Percentiles rank a stretch among this genome's conserved stretches.
phyloP scores from a whole-genome alignment of 768 basidiomycete genomes.

The Tulasnella sp. region DNA sequence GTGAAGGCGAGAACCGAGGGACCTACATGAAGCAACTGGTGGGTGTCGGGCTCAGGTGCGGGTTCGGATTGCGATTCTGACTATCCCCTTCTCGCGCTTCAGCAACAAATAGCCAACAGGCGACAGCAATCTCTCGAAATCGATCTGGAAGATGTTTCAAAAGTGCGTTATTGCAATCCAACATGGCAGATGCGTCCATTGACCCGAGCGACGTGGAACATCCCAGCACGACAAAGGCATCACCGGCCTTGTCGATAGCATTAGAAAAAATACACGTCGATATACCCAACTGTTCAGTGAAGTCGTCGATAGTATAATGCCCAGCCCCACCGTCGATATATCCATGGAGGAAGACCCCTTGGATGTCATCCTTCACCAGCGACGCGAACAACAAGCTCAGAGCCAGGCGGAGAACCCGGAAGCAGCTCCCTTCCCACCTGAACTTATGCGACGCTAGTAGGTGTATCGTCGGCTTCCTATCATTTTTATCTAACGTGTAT shows the following conservation, averaged over 20 bases:
- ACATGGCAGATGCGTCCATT: background rate
- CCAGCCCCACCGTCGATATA: conserved; percentile 80
- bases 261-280: conserved; percentile 77
- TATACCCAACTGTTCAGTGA: conserved; percentile 85
- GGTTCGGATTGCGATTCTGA: conserved; percentile 24
- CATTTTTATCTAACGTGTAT: conserved; percentile 22
- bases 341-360: conserved; percentile 89
- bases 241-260: conserved; percentile 68
- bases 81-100: conserved; percentile 18
- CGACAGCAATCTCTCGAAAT: conserved; percentile 84
- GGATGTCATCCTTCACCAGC: conserved; percentile 91
- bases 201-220: background rate
- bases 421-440: conserved; percentile 65
- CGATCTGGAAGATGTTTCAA: conserved; percentile 78
- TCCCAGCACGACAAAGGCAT: conserved; percentile 59
- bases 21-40: conserved; percentile 87
- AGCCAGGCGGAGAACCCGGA: conserved; percentile 60
- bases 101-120: conserved; percentile 92
- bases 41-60: conserved; percentile 28
- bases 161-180: conserved; percentile 37
- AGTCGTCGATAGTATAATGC: conserved; percentile 85
- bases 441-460: conserved; percentile 90
- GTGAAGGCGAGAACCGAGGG: conserved; percentile 30
- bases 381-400: conserved; percentile 79
- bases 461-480: conserved; percentile 31